These are phyloP conservation scores for Talaromyces sp. DNA, from an alignment of 2,329 filamentous ascomycete genomes.

Conservation along the genomic window DNA sequence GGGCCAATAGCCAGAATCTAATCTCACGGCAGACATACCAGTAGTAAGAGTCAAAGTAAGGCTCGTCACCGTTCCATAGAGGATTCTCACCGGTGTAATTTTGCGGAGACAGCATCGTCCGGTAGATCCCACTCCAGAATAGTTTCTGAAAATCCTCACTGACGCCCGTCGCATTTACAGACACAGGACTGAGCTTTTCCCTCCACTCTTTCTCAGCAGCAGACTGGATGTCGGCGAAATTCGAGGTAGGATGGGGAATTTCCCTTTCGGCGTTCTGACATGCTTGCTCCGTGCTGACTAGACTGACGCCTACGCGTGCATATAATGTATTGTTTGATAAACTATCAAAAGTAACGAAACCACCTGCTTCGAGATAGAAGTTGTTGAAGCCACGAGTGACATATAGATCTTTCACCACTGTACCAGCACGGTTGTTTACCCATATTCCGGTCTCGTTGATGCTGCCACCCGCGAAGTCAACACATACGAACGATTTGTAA, in stretches of 20 bases:
- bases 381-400: conserved; percentile 55
- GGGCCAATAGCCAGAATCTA: neutral
- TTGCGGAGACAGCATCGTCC: conserved; percentile 65
- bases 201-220: conserved; percentile 49
- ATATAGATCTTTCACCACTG: conserved; percentile 46
- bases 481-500: conserved; percentile 59
- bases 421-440: conserved; percentile 54
- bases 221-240: conserved; percentile 43
- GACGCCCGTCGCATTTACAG: conserved; percentile 50
- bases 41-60: conserved; percentile 71
- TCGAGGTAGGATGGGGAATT: conserved; percentile 44
- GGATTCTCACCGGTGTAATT: conserved; percentile 70
- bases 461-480: conserved; percentile 55
- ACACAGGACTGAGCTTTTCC: conserved; percentile 49
- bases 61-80: conserved; percentile 58
- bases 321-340: conserved; percentile 47
- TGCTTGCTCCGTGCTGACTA: conserved; percentile 59
- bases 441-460: conserved; percentile 58
- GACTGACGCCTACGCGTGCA: conserved; percentile 61
- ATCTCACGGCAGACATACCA: conserved; percentile 45
- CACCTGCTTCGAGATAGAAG: conserved; percentile 51
- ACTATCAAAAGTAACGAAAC: conserved; percentile 56
- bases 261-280: conserved; percentile 62
- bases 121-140: conserved; percentile 66
- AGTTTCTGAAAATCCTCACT: conserved; percentile 43